Percentiles rank a stretch among this genome's conserved stretches.
Evolutionary conservation across 306 rosid genomes (phyloP).

Genomic region (Acacia confusa): DNA sequence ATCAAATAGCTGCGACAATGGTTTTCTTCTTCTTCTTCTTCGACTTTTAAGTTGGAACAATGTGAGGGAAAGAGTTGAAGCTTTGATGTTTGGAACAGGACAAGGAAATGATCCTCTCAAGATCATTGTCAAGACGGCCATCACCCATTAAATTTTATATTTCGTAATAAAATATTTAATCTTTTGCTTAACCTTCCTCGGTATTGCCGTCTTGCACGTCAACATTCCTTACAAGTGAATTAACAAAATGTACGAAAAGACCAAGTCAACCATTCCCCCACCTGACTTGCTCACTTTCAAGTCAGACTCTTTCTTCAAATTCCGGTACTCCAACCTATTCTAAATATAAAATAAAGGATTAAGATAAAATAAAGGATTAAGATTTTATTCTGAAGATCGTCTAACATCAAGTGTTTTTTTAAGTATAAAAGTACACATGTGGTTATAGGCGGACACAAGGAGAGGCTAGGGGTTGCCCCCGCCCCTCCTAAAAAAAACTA

Average conservation of each 20-base stretch:
- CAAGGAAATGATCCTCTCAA: constrained; percentile 27
- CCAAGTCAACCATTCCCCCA: constrained; percentile 40
- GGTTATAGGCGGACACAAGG: too few species aligned
- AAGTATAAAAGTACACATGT: too few species aligned
- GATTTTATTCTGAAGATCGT: too few species aligned
- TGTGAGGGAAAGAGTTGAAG: constrained; percentile 10
- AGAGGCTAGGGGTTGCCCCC: too few species aligned
- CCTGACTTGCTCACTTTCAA: not conserved
- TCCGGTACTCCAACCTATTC: too few species aligned
- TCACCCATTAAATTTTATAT: constrained; percentile 9
- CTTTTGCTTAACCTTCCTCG: not conserved
- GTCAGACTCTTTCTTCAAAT: not conserved
- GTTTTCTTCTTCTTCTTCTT: constrained; percentile 26
- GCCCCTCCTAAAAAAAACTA: too few species aligned
- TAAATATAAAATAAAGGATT: too few species aligned
- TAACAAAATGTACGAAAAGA: constrained; percentile 27
- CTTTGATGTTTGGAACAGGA: constrained; percentile 36
- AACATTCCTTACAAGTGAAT: constrained; percentile 1
- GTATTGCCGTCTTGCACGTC: constrained; percentile 33
- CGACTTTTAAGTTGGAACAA: constrained; percentile 13
- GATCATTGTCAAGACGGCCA: constrained; percentile 55
- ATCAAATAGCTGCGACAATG: constrained; percentile 15
- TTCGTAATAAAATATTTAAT: not conserved
- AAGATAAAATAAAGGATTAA: too few species aligned
- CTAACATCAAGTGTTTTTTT: too few species aligned